Evolutionary conservation across 169 alveolate species (phyloP), one percentile per base, ranked within the genome.

Genomic region (Cryptosporidium andersoni): DNA sequence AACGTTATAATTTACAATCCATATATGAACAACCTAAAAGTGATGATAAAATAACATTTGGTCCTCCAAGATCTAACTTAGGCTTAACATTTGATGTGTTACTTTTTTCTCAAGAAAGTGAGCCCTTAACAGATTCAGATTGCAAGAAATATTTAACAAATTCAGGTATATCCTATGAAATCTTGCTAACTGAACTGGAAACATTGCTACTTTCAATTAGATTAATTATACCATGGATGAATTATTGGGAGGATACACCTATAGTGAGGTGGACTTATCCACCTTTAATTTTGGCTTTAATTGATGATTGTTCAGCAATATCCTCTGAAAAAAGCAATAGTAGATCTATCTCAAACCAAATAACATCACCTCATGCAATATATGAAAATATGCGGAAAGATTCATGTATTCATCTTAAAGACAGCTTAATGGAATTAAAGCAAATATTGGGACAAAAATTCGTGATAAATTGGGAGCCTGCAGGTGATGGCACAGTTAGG

Each of bases 1-100:
- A 74, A 58, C 55, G 85, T 43, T 74, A 74, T 25, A 37, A 34
- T 7, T 58, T 74, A 58, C 43, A 45, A 25, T 51, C 85, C 40
- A 74, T 74, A 43, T 74, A 74, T 58, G 85, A 74, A 34, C 85
- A 74, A 51, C 67, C 85, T n/a, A 25, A 9, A n/a, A 40, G 14
- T 11, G 2, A 37, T n/a, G 36, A 53, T 12, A 48, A 62, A 9
- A 36, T 48, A 7, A 16, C 14, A 34, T 56, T 74, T 74, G 74
- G 85, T 42, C 74, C 85, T 14, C 85, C 85, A 45, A 74, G 39
- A 58, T 34, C 85, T 16, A 74, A 43, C 11, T 45, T 74, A 39
- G 55, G 74, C 6, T 45, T 74, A 11, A 56, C 68, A 12, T 74
- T 53, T 74, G 85, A 74, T 58, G 55, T 74, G n/a, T 43, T 74